phyloP scores from a whole-genome alignment of 164 flowering plant genomes.

The Santalum album region DNA sequence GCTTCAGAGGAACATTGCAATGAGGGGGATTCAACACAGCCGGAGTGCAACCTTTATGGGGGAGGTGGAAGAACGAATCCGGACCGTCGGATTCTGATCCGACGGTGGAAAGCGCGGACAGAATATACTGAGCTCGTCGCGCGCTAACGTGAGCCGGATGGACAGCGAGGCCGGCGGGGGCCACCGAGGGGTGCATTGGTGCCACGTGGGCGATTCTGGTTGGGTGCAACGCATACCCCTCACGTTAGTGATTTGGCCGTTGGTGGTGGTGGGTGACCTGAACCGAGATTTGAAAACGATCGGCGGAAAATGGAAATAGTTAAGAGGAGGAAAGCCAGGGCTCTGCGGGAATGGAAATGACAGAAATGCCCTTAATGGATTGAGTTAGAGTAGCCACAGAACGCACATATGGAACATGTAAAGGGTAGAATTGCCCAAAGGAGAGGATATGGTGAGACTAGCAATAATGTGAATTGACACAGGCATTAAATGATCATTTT shows the following conservation, averaged over 20 bases:
- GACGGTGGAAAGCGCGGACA: neutral
- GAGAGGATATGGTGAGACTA: too few relatives aligned
- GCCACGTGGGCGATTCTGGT: neutral
- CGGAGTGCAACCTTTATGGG: neutral
- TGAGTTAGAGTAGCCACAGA: neutral
- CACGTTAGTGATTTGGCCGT: neutral
- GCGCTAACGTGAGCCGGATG: neutral
- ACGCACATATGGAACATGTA: too few relatives aligned
- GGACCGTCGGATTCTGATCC: neutral
- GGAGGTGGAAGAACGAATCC: neutral
- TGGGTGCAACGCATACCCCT: neutral
- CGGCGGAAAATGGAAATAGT: neutral
- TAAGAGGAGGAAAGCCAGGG: too few relatives aligned
- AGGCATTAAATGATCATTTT: too few relatives aligned
- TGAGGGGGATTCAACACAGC: too few relatives aligned
- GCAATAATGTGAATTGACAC: too few relatives aligned
- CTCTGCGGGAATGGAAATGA: neutral
- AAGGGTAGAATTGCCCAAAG: too few relatives aligned
- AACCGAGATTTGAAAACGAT: neutral
- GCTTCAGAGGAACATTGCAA: neutral
- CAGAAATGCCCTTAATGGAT: neutral
- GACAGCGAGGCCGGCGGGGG: too few relatives aligned
- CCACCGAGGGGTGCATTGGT: too few relatives aligned
- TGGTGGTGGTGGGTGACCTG: neutral
- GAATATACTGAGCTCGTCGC: neutral